Conservation (phyloP, 129 eudicot genomes). For the Arctium minus region DNA sequence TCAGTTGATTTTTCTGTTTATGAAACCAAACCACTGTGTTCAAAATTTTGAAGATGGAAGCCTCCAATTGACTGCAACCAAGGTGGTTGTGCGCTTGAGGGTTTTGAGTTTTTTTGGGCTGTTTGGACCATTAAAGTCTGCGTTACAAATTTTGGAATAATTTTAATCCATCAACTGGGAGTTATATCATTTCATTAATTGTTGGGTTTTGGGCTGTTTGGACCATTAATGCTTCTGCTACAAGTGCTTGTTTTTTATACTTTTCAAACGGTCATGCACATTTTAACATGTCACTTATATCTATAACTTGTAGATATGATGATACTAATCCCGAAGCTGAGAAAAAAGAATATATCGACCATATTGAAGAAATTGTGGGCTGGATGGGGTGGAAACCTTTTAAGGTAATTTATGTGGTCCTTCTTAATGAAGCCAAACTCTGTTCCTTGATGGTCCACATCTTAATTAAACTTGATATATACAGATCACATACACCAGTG, state of each 20-base stretch:
- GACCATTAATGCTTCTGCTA: neutral
- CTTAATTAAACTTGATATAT: constrained; percentile 8
- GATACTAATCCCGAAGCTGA: constrained; percentile 99
- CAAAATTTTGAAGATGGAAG: neutral
- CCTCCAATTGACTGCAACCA: neutral
- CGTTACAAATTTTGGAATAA: neutral
- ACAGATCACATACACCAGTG: constrained; percentile 95
- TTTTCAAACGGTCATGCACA: neutral
- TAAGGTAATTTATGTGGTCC: constrained; percentile 45
- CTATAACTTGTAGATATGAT: constrained; percentile 58
- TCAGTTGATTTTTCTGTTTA: neutral
- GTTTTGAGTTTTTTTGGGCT: neutral
- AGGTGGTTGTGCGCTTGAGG: neutral
- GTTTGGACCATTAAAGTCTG: neutral
- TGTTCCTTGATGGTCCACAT: neutral
- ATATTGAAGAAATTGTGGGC: constrained; percentile 82
- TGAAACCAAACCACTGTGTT: neutral
- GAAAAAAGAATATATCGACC: constrained; percentile 95
- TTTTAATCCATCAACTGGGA: neutral
- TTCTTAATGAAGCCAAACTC: neutral
- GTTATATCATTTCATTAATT: neutral
- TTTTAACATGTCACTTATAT: neutral
- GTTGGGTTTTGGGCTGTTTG: neutral
- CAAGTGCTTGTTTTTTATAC: neutral
- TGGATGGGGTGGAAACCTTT: constrained; percentile 99